Base-by-base conservation (phyloP, 495 filamentous ascomycete species). In the Lasiosphaeria miniovina region DNA sequence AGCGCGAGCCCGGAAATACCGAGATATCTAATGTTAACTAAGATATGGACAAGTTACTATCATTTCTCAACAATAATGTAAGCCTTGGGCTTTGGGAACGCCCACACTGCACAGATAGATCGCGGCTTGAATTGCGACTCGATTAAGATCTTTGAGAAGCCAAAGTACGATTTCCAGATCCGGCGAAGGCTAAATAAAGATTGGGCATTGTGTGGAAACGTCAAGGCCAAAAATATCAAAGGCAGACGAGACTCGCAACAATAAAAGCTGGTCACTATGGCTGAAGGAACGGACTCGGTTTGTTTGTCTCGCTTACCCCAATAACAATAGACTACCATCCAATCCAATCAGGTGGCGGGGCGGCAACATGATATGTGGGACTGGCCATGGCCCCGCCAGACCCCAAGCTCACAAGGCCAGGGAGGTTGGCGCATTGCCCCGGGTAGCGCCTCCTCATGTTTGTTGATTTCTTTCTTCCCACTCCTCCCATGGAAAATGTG, bases 391-490 rank as follows among this genome's bases (percentile, higher is more conserved):
- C 61, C 59, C 24, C 24, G 24, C 2, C 24, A 24, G 24, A 24
- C 24, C 35, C 43, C 36, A 35, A 53, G 62, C 55, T 60, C 12
- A 58, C 36, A 40, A 45, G 15, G 12, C 24, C 46, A 54, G 59
- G 57, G 63, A 62, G 66, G 55, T 36, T 61, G 63, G 59, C 65
- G 62, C 66, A 71, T 71, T 71, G 65, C 68, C 70, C 70, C 62
- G 65, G 61, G 70, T 62, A 65, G 58, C 66, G 69, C 61, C 52
- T 60, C 49, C 35, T 34, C 56, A 64, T 71, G 66, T 71, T 73
- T 69, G 63, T 71, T 69, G 63, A 68, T 69, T 69, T 70, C 64
- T 66, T 67, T 59, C 61, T 55, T 65, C 57, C 65, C 61, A 64
- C 57, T 65, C 65, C 52, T 56, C 54, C 60, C 51, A 36, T 41